Conservation (phyloP, 202 grass and related monocot species). For the Zoysia matrella region DNA sequence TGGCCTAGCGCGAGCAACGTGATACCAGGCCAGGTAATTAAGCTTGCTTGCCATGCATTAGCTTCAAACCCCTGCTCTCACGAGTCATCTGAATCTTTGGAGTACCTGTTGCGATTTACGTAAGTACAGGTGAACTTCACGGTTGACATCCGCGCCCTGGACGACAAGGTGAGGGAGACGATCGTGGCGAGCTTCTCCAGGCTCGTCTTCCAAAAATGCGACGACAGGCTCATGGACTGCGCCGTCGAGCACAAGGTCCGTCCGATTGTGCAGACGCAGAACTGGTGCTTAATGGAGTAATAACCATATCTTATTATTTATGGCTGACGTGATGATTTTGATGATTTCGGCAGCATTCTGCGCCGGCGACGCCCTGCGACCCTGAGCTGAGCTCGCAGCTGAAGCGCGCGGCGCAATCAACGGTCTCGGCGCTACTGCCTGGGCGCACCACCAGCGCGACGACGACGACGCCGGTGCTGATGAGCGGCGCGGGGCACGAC, state of each 20-base stretch:
- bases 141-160: constrained; percentile 83
- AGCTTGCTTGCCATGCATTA: background rate
- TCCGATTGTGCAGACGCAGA: background rate
- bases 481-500: constrained; percentile 98
- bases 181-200: constrained; percentile 82
- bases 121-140: constrained; percentile 87
- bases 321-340: background rate
- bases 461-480: constrained; percentile 71
- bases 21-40: constrained; percentile 87
- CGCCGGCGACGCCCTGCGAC: constrained; percentile 66
- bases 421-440: constrained; percentile 38
- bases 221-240: constrained; percentile 74
- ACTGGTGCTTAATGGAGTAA: background rate
- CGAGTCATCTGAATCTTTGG: background rate
- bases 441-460: background rate
- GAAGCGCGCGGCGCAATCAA: constrained; percentile 55
- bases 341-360: constrained; percentile 68
- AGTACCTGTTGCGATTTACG: background rate
- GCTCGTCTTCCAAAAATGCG: constrained; percentile 66
- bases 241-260: constrained; percentile 72
- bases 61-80: too few species aligned
- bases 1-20: constrained; percentile 98
- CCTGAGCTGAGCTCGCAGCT: constrained; percentile 65
- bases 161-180: constrained; percentile 70
- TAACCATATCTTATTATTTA: background rate